These are phyloP conservation scores for Chlorociboria aeruginascens DNA, from an alignment of 495 filamentous ascomycete species.

Conservation along the genomic window DNA sequence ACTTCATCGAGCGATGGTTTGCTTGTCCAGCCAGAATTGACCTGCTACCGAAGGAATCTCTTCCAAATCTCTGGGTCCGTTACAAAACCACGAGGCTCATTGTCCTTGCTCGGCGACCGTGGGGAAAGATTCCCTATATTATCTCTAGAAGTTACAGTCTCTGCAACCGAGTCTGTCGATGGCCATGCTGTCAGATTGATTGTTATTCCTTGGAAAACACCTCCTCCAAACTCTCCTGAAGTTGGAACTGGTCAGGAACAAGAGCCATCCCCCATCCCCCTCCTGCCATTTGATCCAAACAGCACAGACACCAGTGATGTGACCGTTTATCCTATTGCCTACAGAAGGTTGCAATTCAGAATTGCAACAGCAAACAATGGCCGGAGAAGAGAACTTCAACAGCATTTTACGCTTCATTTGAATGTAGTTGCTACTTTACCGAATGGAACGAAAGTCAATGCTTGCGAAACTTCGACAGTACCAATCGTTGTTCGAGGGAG, in stretches of 20 bases:
- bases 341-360: constrained; percentile 82
- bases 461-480: constrained; percentile 60
- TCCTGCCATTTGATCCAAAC: constrained; percentile 53
- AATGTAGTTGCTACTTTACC: constrained; percentile 61
- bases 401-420: constrained; percentile 68
- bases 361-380: constrained; percentile 65
- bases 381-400: constrained; percentile 66
- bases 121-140: constrained; percentile 73
- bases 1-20: constrained; percentile 49
- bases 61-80: constrained; percentile 87
- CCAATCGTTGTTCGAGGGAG: constrained; percentile 69
- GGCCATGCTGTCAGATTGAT: constrained; percentile 83
- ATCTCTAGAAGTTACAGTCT: constrained; percentile 73
- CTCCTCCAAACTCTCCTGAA: constrained; percentile 58
- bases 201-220: constrained; percentile 92
- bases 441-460: constrained; percentile 52
- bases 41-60: constrained; percentile 85
- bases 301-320: constrained; percentile 48
- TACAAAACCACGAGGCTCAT: constrained; percentile 61
- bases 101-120: constrained; percentile 69
- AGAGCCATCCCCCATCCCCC: constrained; percentile 52
- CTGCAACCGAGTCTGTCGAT: constrained; percentile 84
- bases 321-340: constrained; percentile 79
- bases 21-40: constrained; percentile 63
- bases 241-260: constrained; percentile 39